Evolutionary conservation across 177 flowering plant species (phyloP).

Genomic region (Tripterygium wilfordii): DNA sequence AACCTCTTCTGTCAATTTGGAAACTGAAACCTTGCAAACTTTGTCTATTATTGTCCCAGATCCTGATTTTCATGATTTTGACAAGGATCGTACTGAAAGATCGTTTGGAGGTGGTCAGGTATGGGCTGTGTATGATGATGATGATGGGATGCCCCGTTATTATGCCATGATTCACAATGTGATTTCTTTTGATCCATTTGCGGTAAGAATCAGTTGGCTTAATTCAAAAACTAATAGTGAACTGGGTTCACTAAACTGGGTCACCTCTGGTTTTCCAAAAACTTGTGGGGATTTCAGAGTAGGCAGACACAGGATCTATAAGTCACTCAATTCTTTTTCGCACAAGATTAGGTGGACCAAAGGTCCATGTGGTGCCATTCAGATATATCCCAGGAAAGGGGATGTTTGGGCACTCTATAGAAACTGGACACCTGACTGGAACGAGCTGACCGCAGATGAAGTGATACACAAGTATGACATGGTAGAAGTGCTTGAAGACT

Average conservation of each 20-base stretch:
- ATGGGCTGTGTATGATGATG: constrained; percentile 78
- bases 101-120: constrained; percentile 59
- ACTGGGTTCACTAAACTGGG: constrained; percentile 55
- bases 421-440: constrained; percentile 76
- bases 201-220: constrained; percentile 68
- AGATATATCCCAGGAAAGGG: constrained; percentile 55
- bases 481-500: constrained; percentile 75
- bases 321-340: constrained; percentile 60
- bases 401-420: constrained; percentile 78
- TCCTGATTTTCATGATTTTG: constrained; percentile 74
- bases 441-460: constrained; percentile 59
- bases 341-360: constrained; percentile 65
- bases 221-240: constrained; percentile 59
- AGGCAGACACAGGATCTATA: constrained; percentile 37
- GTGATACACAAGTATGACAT: constrained; percentile 70
- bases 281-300: constrained; percentile 73
- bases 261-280: constrained; percentile 59
- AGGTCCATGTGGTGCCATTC: constrained; percentile 35
- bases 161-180: constrained; percentile 63
- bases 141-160: constrained; percentile 80
- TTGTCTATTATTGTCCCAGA: constrained; percentile 58
- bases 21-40: constrained; percentile 21
- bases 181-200: constrained; percentile 54
- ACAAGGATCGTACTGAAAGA: constrained; percentile 55
- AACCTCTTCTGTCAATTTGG: constrained; percentile 12